Evolutionary conservation across 2,329 filamentous ascomycete species (phyloP).

Genomic region (Neurospora sp.): DNA sequence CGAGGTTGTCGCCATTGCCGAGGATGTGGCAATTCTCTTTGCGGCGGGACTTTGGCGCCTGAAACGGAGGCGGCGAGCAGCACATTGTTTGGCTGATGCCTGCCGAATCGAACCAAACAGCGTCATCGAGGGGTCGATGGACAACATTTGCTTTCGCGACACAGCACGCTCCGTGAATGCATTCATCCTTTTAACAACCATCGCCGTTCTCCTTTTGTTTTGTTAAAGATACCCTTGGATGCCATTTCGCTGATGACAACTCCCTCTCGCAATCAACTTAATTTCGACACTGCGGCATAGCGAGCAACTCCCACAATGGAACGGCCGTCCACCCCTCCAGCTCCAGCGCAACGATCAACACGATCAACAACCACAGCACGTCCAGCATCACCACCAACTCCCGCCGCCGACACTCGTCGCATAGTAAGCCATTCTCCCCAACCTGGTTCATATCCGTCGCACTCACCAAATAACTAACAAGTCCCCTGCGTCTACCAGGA

Average conservation of each 20-base stretch:
- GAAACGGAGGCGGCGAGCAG: background rate
- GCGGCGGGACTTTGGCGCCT: background rate
- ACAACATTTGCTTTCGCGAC: background rate
- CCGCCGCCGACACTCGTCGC: slow-evolving; percentile 39
- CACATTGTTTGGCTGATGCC: background rate
- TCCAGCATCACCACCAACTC: slow-evolving; percentile 38
- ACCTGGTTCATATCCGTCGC: background rate
- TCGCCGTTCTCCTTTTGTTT: background rate
- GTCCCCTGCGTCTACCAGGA: slow-evolving; percentile 43
- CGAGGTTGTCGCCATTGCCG: background rate
- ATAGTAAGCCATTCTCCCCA: slow-evolving; percentile 33
- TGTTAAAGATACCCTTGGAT: background rate
- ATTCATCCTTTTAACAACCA: background rate
- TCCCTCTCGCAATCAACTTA: background rate
- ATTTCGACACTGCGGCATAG: background rate
- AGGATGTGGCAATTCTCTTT: background rate
- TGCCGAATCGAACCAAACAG: background rate
- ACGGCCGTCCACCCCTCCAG: slow-evolving; percentile 35
- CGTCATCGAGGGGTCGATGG: background rate
- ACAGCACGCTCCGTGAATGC: background rate
- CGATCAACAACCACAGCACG: slow-evolving; percentile 17
- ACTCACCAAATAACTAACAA: background rate
- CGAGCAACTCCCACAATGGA: slow-evolving; percentile 28
- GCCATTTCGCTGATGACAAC: background rate
- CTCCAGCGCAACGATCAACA: slow-evolving; percentile 14